Percentiles rank a stretch among this genome's conserved stretches.
Conservation (phyloP, 1,284 basidiomycete genomes). For the Sporisorium scitamineum region DNA sequence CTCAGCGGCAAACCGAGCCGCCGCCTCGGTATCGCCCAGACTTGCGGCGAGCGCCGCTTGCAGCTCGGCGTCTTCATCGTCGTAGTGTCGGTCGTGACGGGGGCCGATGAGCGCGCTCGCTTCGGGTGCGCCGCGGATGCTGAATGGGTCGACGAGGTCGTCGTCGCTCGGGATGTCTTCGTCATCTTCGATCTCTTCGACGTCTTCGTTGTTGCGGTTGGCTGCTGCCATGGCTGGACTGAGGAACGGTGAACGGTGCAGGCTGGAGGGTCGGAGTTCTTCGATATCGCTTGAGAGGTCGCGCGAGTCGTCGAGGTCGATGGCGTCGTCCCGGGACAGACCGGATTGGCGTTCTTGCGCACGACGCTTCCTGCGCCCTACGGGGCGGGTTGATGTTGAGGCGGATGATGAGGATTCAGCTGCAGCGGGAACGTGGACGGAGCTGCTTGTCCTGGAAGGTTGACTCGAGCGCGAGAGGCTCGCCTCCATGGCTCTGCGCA, state of each 20-base stretch:
- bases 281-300: conserved; percentile 34
- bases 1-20: conserved; percentile 21
- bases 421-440: conserved; percentile 1
- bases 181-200: conserved; percentile 48
- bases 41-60: conserved; percentile 62
- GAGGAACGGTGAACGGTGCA: conserved; percentile 48
- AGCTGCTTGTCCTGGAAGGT: conserved; percentile 25
- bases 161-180: conserved; percentile 45
- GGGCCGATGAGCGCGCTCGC: conserved; percentile 50
- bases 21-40: conserved; percentile 49
- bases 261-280: conserved; percentile 19
- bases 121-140: conserved; percentile 43
- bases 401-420: conserved; percentile 15
- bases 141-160: conserved; percentile 47
- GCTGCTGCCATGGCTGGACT: conserved; percentile 46
- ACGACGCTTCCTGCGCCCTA: conserved; percentile 33
- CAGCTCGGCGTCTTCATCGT: conserved; percentile 63
- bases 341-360: conserved; percentile 49
- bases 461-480: conserved; percentile 28
- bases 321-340: conserved; percentile 41
- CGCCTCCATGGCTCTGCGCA: conserved; percentile 50
- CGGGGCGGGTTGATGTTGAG: conserved; percentile 24
- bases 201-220: conserved; percentile 45
- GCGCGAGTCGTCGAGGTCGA: conserved; percentile 43
- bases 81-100: conserved; percentile 51